Evolutionary conservation across 2,329 filamentous ascomycete species (phyloP), one percentile per base, ranked within the genome.

Genomic region (Gaeumannomyces sp.): DNA sequence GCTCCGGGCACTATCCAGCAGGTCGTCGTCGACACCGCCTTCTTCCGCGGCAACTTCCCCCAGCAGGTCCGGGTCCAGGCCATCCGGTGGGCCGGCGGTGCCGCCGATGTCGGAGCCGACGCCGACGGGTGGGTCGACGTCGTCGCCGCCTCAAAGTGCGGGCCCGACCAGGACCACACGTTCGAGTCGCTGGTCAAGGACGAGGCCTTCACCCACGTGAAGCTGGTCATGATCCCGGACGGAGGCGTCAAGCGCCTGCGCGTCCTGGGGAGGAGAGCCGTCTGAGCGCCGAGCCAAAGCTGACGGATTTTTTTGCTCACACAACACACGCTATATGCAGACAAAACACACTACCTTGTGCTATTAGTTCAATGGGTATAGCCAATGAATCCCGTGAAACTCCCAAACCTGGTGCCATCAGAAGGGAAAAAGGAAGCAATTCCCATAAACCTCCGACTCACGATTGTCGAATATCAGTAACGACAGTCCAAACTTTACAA

Each of bases 141-240:
- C 28, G 79, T 92, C 67, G 78, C 80, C 65, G 83, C 89, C 19
- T 87, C 85, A 78, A 89, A 87, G 76, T 89, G 87, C 66, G 87
- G 87, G 1, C 88, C 91, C 25, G 90, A 94, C 73, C 80, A 81
- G 71, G 90, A 93, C 78, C 89, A 92, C 73, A 82, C 84, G 68
- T 91, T 89, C 73, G 78, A 77, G 38, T 83, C 79, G 64, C 71
- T 81, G 65, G 79, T 86, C 25, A 79, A 82, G 69, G 85, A 86
- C 53, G 82, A 80, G 73, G 78, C 81, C 2, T 90, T 92, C 72
- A 92, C 90, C 16, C 93, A 95, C 77, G 87, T 93, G 28, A 97
- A 96, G 83, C 81, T 98, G 74, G 90, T 92, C 45, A 95, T 97
- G 74, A 92, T 97, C 70, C 94, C 94, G 0, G 93, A 98, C 76